Evolutionary conservation across 305 asterid genomes (phyloP).

Genomic region (Fraxinus ornus): DNA sequence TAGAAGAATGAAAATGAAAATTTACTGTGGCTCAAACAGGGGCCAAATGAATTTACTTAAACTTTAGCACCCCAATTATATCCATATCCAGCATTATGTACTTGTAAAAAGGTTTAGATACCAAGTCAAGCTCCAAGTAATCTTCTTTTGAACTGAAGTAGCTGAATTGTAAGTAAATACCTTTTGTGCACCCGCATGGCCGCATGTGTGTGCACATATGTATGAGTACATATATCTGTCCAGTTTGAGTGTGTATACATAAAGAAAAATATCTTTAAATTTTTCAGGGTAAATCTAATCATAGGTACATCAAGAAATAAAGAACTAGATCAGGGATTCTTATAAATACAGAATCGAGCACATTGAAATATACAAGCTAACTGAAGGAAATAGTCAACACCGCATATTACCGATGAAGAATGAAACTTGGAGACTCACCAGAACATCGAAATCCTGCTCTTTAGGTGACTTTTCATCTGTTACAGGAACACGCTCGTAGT

Average conservation of each 20-base stretch:
- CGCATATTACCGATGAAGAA: slow-evolving; percentile 12
- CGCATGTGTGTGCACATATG: background rate
- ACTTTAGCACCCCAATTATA: background rate
- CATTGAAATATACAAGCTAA: slow-evolving; percentile 12
- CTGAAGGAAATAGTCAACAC: slow-evolving; percentile 7
- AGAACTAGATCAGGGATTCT: slow-evolving; percentile 5
- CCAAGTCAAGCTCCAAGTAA: background rate
- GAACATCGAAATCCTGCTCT: slow-evolving; percentile 94
- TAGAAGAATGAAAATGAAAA: too few relatives aligned
- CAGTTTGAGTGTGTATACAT: background rate
- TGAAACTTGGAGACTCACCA: slow-evolving; percentile 57
- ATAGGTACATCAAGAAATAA: slow-evolving; percentile 5
- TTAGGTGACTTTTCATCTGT: slow-evolving; percentile 98
- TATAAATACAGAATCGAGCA: slow-evolving; percentile 6
- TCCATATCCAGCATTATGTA: background rate
- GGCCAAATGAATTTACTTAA: background rate
- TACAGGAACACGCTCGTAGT: slow-evolving; percentile 93
- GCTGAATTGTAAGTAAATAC: background rate
- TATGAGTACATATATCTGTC: background rate
- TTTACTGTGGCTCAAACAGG: too few relatives aligned
- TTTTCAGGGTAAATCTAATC: background rate
- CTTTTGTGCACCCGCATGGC: background rate
- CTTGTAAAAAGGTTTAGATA: background rate
- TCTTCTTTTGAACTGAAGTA: background rate
- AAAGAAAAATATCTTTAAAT: background rate